A percentile compares a stretch with the other conserved stretches of the same genome.
These are phyloP conservation scores for Scleroderma bovista DNA, from an alignment of 768 basidiomycete species.

Conservation along the genomic window DNA sequence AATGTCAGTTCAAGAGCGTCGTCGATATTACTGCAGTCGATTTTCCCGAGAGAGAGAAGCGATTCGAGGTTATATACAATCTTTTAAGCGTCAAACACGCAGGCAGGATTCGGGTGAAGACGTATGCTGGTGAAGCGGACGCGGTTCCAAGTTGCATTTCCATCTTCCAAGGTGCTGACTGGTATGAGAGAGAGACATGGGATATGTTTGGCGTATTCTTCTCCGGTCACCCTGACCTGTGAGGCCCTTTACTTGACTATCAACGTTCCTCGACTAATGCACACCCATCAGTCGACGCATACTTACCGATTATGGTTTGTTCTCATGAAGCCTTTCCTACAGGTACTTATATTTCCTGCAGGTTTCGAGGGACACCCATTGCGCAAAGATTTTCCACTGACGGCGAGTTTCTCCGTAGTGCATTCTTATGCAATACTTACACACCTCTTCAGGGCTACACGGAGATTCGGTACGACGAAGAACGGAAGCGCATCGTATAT, in stretches of 20 bases:
- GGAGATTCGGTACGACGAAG: constrained; percentile 96
- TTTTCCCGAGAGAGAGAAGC: constrained; percentile 86
- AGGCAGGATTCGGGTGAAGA: constrained; percentile 92
- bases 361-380: constrained; percentile 97
- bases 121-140: constrained; percentile 90
- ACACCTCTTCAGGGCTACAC: constrained; percentile 76
- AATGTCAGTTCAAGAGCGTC: constrained; percentile 87
- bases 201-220: constrained; percentile 98
- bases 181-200: constrained; percentile 99
- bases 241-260: constrained; percentile 28
- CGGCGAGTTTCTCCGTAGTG: constrained; percentile 44
- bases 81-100: constrained; percentile 74
- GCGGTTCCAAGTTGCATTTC: constrained; percentile 78
- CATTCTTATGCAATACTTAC: background rate
- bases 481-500: constrained; percentile 94
- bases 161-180: constrained; percentile 89
- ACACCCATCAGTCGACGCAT: constrained; percentile 71
- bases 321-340: background rate
- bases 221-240: constrained; percentile 94
- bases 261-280: constrained; percentile 11
- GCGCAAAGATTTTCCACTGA: constrained; percentile 97
- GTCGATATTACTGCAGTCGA: constrained; percentile 97
- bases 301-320: constrained; percentile 90
- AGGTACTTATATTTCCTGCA: constrained; percentile 19
- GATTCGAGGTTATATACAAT: constrained; percentile 98